Conservation (phyloP, 306 rosid species). For the Cicer judaicum region DNA sequence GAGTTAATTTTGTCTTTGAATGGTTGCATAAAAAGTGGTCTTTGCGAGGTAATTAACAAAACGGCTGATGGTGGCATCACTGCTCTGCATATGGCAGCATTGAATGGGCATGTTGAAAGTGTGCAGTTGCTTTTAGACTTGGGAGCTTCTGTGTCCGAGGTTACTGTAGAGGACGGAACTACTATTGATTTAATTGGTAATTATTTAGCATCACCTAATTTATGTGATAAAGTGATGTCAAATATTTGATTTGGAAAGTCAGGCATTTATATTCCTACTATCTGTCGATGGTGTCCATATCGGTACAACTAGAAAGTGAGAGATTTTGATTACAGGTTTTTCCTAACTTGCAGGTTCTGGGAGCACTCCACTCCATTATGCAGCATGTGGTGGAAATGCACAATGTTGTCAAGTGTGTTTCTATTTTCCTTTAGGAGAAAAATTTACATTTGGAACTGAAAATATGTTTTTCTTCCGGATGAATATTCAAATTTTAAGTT, state of each 20-base stretch:
- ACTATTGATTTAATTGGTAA: conserved; percentile 90
- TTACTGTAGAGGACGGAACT: conserved; percentile 88
- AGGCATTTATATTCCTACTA: conserved; percentile 23
- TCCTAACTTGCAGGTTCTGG: conserved; percentile 75
- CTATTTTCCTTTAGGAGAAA: conserved; percentile 12
- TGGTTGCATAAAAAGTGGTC: conserved; percentile 58
- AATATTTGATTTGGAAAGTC: conserved; percentile 31
- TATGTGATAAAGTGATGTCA: conserved; percentile 10
- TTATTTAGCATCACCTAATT: conserved; percentile 29
- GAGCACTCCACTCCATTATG: conserved; percentile 96
- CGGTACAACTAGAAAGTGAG: neutral
- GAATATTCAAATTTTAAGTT: neutral
- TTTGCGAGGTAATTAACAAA: conserved; percentile 67
- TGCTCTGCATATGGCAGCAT: conserved; percentile 96
- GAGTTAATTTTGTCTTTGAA: conserved; percentile 42
- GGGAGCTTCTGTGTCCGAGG: conserved; percentile 84
- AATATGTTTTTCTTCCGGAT: conserved; percentile 18
- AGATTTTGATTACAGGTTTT: neutral
- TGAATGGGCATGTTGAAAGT: conserved; percentile 88
- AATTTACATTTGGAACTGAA: conserved; percentile 17
- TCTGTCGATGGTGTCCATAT: conserved; percentile 24
- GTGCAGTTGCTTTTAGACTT: conserved; percentile 85
- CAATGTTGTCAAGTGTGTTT: conserved; percentile 86
- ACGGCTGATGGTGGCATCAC: conserved; percentile 97
- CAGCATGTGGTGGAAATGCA: conserved; percentile 96